Evolutionary conservation across 305 asterid species (phyloP).

Genomic region (Striga hermonthica): DNA sequence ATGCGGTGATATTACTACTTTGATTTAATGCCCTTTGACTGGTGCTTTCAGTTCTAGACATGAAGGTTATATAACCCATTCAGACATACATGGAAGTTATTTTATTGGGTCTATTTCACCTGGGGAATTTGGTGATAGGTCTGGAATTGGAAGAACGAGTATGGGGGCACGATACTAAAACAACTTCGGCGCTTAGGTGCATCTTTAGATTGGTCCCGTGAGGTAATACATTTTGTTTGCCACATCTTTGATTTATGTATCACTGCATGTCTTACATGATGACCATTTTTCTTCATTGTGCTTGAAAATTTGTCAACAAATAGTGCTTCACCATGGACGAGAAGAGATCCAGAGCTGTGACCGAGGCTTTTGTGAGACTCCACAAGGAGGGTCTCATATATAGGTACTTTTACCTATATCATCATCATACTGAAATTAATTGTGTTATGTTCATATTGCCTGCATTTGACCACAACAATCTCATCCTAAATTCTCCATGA

Average conservation of each 20-base stretch:
- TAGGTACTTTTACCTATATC: conserved; percentile 44
- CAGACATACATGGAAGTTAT: conserved; percentile 2
- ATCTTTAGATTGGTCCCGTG: conserved; percentile 96
- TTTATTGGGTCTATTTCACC: conserved; percentile 22
- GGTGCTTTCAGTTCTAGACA: conserved; percentile 18
- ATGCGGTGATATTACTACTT: conserved; percentile 11
- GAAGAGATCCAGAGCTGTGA: conserved; percentile 80
- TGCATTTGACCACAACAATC: too few species aligned
- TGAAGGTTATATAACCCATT: conserved; percentile 3
- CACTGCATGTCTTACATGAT: conserved; percentile 7
- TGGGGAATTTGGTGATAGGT: conserved; percentile 48
- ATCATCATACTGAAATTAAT: conserved; percentile 7
- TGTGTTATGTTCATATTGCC: conserved; percentile 25
- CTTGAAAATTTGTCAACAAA: conserved; percentile 8
- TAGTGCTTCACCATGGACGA: conserved; percentile 96
- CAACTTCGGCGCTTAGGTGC: conserved; percentile 92
- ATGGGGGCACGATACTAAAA: conserved; percentile 80
- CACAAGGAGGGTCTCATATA: conserved; percentile 77
- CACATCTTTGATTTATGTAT: conserved; percentile 14
- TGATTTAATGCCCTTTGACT: conserved; percentile 4
- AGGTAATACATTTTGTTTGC: conserved; percentile 45
- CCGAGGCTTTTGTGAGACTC: conserved; percentile 92
- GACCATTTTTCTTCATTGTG: conserved; percentile 18
- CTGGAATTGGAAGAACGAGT: conserved; percentile 86
- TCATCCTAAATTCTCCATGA: not conserved